phyloP scores from a whole-genome alignment of 208 protist genomes.

The Entamoeba invadens region DNA sequence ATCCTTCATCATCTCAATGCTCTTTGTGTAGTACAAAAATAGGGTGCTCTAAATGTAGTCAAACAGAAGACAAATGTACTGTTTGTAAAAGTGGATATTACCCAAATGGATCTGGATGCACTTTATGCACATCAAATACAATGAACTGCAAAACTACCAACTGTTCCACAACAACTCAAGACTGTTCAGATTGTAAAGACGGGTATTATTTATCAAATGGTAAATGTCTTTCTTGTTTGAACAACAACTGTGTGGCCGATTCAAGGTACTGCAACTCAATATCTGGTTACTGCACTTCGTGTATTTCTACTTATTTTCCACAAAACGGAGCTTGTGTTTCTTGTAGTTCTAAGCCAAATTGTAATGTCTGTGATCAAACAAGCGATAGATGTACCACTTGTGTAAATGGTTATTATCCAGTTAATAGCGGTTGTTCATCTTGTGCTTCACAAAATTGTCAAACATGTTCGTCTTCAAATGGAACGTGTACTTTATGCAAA shows the following conservation, averaged over 20 bases:
- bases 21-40: too few species aligned
- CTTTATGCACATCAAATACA: not conserved
- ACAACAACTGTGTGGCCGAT: not conserved
- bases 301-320: not conserved
- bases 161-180: not conserved
- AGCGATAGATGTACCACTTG: not conserved
- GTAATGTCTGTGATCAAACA: not conserved
- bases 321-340: not conserved
- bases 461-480: not conserved
- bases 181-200: not conserved
- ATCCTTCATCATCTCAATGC: too few species aligned
- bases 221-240: not conserved
- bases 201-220: not conserved
- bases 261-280: not conserved
- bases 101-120: not conserved
- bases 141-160: not conserved
- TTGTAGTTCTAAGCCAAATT: not conserved
- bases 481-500: not conserved
- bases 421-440: not conserved
- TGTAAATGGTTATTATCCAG: not conserved
- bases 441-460: not conserved
- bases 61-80: not conserved
- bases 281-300: not conserved
- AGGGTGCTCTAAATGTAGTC: too few species aligned
- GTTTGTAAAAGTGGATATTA: not conserved